Conservation (phyloP, 441 rosid genomes). For the Erysimum pusillum region DNA sequence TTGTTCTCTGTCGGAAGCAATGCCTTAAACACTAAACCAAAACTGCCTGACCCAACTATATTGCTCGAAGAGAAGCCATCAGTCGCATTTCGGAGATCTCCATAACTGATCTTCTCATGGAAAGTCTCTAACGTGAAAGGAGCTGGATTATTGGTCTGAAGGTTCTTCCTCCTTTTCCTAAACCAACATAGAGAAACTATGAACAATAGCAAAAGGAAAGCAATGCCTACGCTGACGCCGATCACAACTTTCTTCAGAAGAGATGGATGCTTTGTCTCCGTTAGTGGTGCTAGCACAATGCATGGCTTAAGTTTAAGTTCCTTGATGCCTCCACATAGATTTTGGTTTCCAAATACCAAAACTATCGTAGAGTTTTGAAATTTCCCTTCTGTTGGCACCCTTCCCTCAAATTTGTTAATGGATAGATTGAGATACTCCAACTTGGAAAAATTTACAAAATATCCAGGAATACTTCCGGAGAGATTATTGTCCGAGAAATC, state of each 20-base stretch:
- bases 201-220: not conserved
- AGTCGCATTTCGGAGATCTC: not conserved
- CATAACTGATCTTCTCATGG: not conserved
- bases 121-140: not conserved
- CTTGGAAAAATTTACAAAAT: not conserved
- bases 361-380: not conserved
- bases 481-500: not conserved
- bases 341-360: not conserved
- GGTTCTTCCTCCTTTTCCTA: not conserved
- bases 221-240: not conserved
- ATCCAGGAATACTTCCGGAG: not conserved
- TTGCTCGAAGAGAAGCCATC: not conserved
- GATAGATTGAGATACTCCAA: not conserved
- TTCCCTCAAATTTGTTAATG: not conserved
- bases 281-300: not conserved
- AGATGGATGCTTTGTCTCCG: not conserved
- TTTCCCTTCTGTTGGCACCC: not conserved
- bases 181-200: not conserved
- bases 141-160: too few species aligned
- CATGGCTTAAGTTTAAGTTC: not conserved
- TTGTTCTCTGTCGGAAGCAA: not conserved
- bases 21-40: conserved; percentile 40
- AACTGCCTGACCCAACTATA: conserved; percentile 36
- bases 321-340: not conserved
- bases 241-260: not conserved